Conservation (phyloP, 805 yeast species). For the Myxozyma sirexii region DNA sequence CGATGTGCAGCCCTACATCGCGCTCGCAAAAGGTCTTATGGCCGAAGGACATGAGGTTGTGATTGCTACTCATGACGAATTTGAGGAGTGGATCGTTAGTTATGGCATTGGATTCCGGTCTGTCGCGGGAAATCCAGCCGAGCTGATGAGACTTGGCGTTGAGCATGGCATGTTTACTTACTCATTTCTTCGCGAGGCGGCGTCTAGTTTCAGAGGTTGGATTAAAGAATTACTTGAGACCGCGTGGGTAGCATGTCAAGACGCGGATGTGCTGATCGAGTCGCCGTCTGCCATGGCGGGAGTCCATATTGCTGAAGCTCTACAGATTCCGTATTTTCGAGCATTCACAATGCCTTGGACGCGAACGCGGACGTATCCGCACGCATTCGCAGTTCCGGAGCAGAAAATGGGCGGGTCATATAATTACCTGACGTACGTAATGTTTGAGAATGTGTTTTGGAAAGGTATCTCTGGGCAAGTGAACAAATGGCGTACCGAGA, state of each 20-base stretch:
- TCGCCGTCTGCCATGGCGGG: conserved; percentile 98
- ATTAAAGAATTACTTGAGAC: conserved; percentile 68
- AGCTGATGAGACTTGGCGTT: conserved; percentile 89
- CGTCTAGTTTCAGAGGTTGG: conserved; percentile 79
- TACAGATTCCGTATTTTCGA: conserved; percentile 85
- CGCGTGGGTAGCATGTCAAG: conserved; percentile 87
- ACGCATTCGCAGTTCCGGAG: conserved; percentile 93
- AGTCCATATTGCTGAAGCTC: conserved; percentile 89
- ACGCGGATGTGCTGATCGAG: conserved; percentile 80
- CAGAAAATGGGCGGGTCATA: conserved; percentile 91
- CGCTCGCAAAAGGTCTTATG: conserved; percentile 76
- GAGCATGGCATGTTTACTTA: conserved; percentile 86
- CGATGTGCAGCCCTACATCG: conserved; percentile 95
- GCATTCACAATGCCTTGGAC: conserved; percentile 99
- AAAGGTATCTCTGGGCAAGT: conserved; percentile 85
- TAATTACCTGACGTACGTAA: conserved; percentile 87
- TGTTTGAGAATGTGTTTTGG: conserved; percentile 94
- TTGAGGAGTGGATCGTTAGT: conserved; percentile 68
- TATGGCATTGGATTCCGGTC: conserved; percentile 70
- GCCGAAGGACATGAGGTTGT: conserved; percentile 82
- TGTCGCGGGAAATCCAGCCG: conserved; percentile 92
- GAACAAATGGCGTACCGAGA: conserved; percentile 80
- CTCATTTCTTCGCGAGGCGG: conserved; percentile 79
- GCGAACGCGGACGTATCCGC: conserved; percentile 91
- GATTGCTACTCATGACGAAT: conserved; percentile 85